A percentile compares a stretch with the other conserved stretches of the same genome.
phyloP scores from a whole-genome alignment of 2,329 filamentous ascomycete genomes.

The Cercospora berteroae region DNA sequence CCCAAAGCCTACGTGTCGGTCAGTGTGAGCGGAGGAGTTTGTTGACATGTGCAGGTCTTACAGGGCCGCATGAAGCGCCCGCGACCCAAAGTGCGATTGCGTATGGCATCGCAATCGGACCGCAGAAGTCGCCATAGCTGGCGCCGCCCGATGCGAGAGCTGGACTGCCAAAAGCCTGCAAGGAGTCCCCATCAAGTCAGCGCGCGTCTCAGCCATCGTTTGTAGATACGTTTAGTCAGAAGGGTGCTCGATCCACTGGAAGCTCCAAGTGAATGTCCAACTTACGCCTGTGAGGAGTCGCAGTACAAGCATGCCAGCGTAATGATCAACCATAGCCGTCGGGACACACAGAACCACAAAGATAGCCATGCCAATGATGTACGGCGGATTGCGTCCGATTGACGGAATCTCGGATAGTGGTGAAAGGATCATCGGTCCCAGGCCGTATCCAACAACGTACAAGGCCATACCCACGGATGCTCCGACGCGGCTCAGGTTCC shows the following conservation, averaged over 20 bases:
- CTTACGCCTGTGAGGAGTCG: slow-evolving; percentile 62
- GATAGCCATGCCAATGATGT: slow-evolving; percentile 65
- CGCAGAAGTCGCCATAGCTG: slow-evolving; percentile 56
- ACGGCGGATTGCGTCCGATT: slow-evolving; percentile 66
- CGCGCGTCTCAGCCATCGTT: neutral
- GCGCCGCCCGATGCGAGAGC: slow-evolving; percentile 60
- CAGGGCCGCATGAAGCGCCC: slow-evolving; percentile 44
- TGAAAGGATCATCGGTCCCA: slow-evolving; percentile 64
- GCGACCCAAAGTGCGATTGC: slow-evolving; percentile 45
- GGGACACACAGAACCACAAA: slow-evolving; percentile 68
- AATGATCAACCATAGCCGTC: slow-evolving; percentile 62
- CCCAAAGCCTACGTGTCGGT: slow-evolving; percentile 49
- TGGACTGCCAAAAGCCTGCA: slow-evolving; percentile 56
- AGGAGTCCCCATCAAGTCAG: neutral
- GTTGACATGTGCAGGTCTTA: neutral
- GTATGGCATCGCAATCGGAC: slow-evolving; percentile 45
- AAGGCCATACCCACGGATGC: slow-evolving; percentile 59
- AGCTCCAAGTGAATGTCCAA: neutral
- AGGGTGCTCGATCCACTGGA: neutral
- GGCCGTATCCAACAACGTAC: slow-evolving; percentile 49
- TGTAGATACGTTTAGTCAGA: neutral
- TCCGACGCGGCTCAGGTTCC: slow-evolving; percentile 53
- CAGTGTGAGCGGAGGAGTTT: neutral
- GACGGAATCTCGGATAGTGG: slow-evolving; percentile 65
- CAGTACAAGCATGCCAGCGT: slow-evolving; percentile 56